Conservation (phyloP, 2,329 filamentous ascomycete species). For the Reticulascus tulasneorum region DNA sequence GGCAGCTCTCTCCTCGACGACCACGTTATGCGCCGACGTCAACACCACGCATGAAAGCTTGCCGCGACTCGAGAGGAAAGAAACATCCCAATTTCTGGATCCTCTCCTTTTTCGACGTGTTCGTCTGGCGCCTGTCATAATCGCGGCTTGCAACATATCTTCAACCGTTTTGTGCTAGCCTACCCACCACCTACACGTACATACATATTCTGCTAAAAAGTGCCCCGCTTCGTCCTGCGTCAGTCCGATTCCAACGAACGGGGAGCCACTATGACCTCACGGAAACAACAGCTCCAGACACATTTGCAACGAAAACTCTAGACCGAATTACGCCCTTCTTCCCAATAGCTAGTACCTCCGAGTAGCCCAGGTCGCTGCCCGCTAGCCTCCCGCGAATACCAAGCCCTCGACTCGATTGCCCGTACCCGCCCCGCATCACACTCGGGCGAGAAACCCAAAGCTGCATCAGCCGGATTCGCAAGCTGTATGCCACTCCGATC, state of each 20-base stretch:
- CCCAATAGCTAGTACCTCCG: slow-evolving; percentile 8
- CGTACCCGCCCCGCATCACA: too few relatives aligned
- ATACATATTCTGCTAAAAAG: too few relatives aligned
- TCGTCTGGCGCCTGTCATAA: too few relatives aligned
- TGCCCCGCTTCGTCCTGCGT: slow-evolving; percentile 6
- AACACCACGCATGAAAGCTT: slow-evolving; percentile 7
- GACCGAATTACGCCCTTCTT: slow-evolving; percentile 5
- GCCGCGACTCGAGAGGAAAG: background rate
- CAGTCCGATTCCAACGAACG: slow-evolving; percentile 1
- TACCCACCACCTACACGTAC: too few relatives aligned
- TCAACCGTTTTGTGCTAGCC: too few relatives aligned
- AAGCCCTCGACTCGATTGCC: too few relatives aligned
- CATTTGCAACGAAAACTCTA: too few relatives aligned
- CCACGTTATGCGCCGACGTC: slow-evolving; percentile 11
- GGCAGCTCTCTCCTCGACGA: background rate
- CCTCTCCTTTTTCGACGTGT: background rate
- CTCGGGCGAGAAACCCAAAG: too few relatives aligned
- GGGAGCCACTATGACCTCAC: slow-evolving; percentile 13
- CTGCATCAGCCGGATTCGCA: too few relatives aligned
- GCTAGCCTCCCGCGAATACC: too few relatives aligned
- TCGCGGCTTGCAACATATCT: too few relatives aligned
- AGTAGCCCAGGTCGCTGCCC: too few relatives aligned
- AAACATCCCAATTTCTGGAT: slow-evolving; percentile 3
- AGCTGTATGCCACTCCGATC: slow-evolving; percentile 11
- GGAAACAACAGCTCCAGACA: slow-evolving; percentile 5